Evolutionary conservation across 371 early-diverging fungal species (phyloP).

Genomic region (Mucor saturninus): DNA sequence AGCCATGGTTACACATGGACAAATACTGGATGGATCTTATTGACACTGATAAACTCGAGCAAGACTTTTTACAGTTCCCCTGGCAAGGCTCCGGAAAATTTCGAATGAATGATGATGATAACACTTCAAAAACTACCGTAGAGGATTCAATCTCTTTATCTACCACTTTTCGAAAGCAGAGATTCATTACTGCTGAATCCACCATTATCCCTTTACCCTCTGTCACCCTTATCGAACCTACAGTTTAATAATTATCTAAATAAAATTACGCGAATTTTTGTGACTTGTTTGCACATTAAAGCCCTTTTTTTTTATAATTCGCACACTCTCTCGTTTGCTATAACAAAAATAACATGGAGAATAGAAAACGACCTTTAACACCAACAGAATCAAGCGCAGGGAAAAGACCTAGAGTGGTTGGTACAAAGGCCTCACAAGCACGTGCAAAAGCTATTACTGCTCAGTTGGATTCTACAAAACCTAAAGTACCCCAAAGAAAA

Average conservation of each 20-base stretch:
- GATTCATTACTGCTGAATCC: constrained; percentile 16
- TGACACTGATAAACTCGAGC: constrained; percentile 22
- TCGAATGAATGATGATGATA: constrained; percentile 10
- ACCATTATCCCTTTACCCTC: constrained; percentile 19
- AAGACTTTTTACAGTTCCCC: constrained; percentile 29
- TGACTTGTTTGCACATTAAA: too few species aligned
- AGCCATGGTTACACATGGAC: constrained; percentile 33
- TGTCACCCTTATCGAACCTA: constrained; percentile 6
- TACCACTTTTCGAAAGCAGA: not conserved
- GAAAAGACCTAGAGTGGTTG: constrained; percentile 14
- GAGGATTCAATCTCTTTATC: constrained; percentile 6
- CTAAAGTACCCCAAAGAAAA: not conserved
- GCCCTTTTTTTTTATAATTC: too few species aligned
- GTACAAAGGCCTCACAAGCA: constrained; percentile 30
- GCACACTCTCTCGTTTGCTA: too few species aligned
- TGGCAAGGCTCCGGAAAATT: constrained; percentile 47
- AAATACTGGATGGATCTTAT: constrained; percentile 54
- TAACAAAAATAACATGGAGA: not conserved
- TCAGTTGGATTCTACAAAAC: constrained; percentile 11
- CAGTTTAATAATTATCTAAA: not conserved
- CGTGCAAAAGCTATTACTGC: constrained; percentile 27
- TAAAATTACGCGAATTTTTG: too few species aligned
- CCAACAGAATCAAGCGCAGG: not conserved
- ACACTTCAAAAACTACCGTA: not conserved
- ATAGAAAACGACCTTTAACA: not conserved